phyloP scores from a whole-genome alignment of 1,284 basidiomycete species.

The Boletus holoroseus region DNA sequence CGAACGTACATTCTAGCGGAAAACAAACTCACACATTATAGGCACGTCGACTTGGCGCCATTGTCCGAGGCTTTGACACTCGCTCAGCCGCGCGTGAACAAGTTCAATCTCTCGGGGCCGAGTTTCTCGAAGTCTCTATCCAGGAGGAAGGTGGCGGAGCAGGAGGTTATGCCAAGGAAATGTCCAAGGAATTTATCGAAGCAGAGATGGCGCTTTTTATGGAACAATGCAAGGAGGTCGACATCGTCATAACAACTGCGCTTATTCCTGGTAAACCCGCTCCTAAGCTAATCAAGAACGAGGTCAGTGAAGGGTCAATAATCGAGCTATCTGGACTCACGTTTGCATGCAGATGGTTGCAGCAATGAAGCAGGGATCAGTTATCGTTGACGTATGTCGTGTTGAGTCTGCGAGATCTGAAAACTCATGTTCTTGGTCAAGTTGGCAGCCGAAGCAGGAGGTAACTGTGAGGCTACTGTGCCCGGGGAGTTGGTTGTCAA shows the following conservation, averaged over 20 bases:
- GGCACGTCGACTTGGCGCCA: slow-evolving; percentile 77
- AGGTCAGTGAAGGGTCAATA: slow-evolving; percentile 33
- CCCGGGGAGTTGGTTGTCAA: slow-evolving; percentile 67
- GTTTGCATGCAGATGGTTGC: slow-evolving; percentile 55
- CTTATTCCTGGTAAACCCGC: slow-evolving; percentile 80
- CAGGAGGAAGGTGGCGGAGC: slow-evolving; percentile 74
- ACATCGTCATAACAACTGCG: slow-evolving; percentile 81
- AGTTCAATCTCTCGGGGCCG: slow-evolving; percentile 80
- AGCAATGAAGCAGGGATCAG: slow-evolving; percentile 83
- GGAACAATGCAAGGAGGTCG: slow-evolving; percentile 80
- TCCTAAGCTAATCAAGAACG: slow-evolving; percentile 73
- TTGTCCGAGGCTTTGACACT: slow-evolving; percentile 82
- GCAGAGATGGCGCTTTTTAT: slow-evolving; percentile 85
- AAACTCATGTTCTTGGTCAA: slow-evolving; percentile 20
- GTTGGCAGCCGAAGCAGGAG: slow-evolving; percentile 76
- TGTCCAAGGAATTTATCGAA: slow-evolving; percentile 85
- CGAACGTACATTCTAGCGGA: not conserved
- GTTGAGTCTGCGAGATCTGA: not conserved
- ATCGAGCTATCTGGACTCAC: slow-evolving; percentile 9
- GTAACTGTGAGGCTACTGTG: slow-evolving; percentile 75
- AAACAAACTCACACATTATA: slow-evolving; percentile 27
- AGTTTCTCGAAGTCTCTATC: slow-evolving; percentile 74
- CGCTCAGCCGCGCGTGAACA: slow-evolving; percentile 79
- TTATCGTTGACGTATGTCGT: slow-evolving; percentile 62
- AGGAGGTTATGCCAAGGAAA: slow-evolving; percentile 84